phyloP scores from a whole-genome alignment of 805 yeast genomes.

The Clavispora vitiphila region DNA sequence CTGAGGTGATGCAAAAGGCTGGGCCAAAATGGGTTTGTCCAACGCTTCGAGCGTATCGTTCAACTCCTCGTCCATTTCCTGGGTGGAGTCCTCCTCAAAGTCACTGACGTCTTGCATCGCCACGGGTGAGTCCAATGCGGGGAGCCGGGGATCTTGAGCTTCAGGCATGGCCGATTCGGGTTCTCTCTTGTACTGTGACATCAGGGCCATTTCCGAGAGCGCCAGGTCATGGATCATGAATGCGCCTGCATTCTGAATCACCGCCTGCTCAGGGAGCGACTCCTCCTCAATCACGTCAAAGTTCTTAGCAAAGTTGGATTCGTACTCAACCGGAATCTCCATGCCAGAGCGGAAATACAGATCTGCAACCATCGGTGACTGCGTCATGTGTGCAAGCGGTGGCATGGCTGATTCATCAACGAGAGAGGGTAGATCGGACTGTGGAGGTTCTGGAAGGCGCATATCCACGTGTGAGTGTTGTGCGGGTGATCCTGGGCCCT shows the following conservation, averaged over 20 bases:
- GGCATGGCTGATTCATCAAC: not conserved
- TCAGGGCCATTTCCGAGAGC: not conserved
- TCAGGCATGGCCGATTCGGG: not conserved
- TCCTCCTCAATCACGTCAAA: slow-evolving; percentile 1
- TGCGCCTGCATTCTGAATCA: not conserved
- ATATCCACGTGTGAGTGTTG: not conserved
- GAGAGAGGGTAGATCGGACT: not conserved
- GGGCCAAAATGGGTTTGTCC: not conserved
- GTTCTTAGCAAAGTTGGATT: slow-evolving; percentile 1
- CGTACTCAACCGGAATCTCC: slow-evolving; percentile 4
- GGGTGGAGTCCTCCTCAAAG: slow-evolving; percentile 1
- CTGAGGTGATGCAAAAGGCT: slow-evolving; percentile 19
- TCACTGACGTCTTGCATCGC: slow-evolving; percentile 5
- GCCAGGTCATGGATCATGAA: not conserved
- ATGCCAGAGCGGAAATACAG: slow-evolving; percentile 8
- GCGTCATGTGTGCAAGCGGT: slow-evolving; percentile 2
- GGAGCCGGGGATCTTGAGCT: not conserved
- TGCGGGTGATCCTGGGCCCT: too few relatives aligned
- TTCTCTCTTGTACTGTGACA: not conserved
- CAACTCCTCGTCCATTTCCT: not conserved
- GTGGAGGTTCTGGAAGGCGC: not conserved
- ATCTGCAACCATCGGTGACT: slow-evolving; percentile 13
- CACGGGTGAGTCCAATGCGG: not conserved
- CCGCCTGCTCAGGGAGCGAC: not conserved
- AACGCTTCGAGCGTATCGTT: not conserved